Percentiles rank a stretch among this genome's conserved stretches.
These are phyloP conservation scores for Gossypium raimondii DNA, from an alignment of 345 rosid species.

Conservation along the genomic window DNA sequence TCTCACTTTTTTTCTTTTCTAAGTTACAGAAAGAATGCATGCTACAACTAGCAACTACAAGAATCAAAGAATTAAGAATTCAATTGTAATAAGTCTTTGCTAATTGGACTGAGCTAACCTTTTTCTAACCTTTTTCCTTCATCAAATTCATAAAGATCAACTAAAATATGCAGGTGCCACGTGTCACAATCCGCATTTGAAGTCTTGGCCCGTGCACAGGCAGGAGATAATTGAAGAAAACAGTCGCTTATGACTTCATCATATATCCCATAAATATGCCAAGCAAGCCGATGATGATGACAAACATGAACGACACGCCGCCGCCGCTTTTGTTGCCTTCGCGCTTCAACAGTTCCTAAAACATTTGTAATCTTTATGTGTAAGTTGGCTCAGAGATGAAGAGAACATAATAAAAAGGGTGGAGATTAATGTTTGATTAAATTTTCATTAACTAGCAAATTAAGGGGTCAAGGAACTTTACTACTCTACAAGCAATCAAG, in stretches of 20 bases:
- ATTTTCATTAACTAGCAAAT: background rate
- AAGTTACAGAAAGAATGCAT: conserved; percentile 41
- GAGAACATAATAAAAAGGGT: too few relatives aligned
- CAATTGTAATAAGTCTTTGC: conserved; percentile 25
- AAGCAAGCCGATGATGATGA: conserved; percentile 49
- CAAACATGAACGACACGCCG: conserved; percentile 47
- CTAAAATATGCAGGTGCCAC: conserved; percentile 11
- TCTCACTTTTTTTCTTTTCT: background rate
- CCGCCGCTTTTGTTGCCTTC: conserved; percentile 40
- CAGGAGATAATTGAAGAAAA: background rate
- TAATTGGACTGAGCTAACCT: conserved; percentile 28
- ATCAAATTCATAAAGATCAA: background rate
- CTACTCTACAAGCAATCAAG: background rate
- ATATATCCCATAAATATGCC: conserved; percentile 62
- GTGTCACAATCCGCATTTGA: too few relatives aligned
- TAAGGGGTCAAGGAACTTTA: background rate
- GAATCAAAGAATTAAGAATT: background rate
- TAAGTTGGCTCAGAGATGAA: conserved; percentile 2
- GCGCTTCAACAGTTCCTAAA: conserved; percentile 51
- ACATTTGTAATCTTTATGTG: background rate
- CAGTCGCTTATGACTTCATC: conserved; percentile 43
- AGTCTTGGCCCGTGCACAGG: background rate
- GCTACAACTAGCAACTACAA: conserved; percentile 8
- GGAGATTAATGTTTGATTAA: too few relatives aligned
- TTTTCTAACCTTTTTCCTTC: conserved; percentile 31